phyloP scores from a whole-genome alignment of 345 rosid genomes.

The Microcos paniculata region DNA sequence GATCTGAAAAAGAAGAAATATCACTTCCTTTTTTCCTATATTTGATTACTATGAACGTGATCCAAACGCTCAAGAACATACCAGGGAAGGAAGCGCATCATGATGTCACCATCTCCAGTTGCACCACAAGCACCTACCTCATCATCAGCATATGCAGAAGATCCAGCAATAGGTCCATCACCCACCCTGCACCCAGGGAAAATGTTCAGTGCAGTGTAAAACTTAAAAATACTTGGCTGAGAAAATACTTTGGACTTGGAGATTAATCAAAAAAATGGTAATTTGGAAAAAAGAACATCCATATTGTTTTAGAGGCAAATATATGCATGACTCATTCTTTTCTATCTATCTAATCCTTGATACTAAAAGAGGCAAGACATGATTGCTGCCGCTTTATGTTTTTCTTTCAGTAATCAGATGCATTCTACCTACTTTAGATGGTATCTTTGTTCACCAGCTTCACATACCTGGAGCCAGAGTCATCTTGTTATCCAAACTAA shows the following conservation, averaged over 20 bases:
- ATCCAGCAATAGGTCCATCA: conserved; percentile 91
- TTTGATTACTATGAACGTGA: neutral
- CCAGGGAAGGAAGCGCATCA: conserved; percentile 99
- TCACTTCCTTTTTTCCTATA: neutral
- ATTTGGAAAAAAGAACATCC: neutral
- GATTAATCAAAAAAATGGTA: neutral
- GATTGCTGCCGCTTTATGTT: neutral
- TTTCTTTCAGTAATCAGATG: neutral
- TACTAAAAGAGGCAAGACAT: neutral
- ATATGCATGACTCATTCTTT: neutral
- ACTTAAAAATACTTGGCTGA: neutral
- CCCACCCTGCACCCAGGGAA: conserved; percentile 62
- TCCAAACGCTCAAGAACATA: conserved; percentile 9
- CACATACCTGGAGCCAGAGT: neutral
- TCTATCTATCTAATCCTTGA: neutral
- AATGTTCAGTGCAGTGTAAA: conserved; percentile 3
- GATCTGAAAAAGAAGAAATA: neutral
- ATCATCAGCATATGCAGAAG: conserved; percentile 79
- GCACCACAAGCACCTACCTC: conserved; percentile 99
- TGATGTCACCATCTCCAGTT: conserved; percentile 93
- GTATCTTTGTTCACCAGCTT: neutral
- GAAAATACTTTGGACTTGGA: no score
- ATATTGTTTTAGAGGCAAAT: neutral
- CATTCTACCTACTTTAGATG: neutral
- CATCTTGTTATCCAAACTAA: neutral